A percentile compares a stretch with the other conserved stretches of the same genome.
These are phyloP conservation scores for Penicillium goetzii DNA, from an alignment of 495 filamentous ascomycete species.

Conservation along the genomic window DNA sequence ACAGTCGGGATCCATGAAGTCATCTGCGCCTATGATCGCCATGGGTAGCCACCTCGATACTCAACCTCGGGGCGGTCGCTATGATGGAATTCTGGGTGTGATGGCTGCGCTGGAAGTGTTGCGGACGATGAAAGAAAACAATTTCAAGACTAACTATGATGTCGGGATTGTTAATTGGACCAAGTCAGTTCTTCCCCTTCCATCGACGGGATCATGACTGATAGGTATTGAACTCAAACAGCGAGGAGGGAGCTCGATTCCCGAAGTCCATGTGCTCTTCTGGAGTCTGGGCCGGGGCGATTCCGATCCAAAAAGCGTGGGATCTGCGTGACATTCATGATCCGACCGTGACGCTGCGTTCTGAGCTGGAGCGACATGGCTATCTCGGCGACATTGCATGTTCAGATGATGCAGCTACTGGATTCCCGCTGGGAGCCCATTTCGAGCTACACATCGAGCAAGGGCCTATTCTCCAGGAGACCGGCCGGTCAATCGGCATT, in stretches of 20 bases:
- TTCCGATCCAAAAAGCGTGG: slow-evolving; percentile 64
- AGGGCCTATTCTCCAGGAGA: slow-evolving; percentile 65
- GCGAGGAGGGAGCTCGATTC: slow-evolving; percentile 77
- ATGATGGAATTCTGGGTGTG: slow-evolving; percentile 74
- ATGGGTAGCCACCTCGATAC: slow-evolving; percentile 58
- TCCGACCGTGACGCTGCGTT: slow-evolving; percentile 54
- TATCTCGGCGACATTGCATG: slow-evolving; percentile 59
- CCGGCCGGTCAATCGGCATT: slow-evolving; percentile 62
- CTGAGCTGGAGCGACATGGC: slow-evolving; percentile 67
- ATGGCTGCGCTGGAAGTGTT: slow-evolving; percentile 71
- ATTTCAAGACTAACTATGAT: slow-evolving; percentile 64
- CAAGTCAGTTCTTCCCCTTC: slow-evolving; percentile 43
- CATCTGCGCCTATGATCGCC: slow-evolving; percentile 43
- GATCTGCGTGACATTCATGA: slow-evolving; percentile 54
- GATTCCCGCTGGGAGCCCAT: slow-evolving; percentile 63
- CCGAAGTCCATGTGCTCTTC: slow-evolving; percentile 75
- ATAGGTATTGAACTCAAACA: slow-evolving; percentile 16
- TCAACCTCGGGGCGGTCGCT: slow-evolving; percentile 72
- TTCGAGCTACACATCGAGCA: slow-evolving; percentile 86
- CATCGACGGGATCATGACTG: not conserved
- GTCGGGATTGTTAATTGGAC: slow-evolving; percentile 78
- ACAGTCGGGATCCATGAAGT: slow-evolving; percentile 53
- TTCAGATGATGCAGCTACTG: slow-evolving; percentile 40
- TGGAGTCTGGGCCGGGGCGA: slow-evolving; percentile 71
- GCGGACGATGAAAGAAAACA: slow-evolving; percentile 63